Evolutionary conservation across 495 filamentous ascomycete genomes (phyloP).

Genomic region (Podospora australis): DNA sequence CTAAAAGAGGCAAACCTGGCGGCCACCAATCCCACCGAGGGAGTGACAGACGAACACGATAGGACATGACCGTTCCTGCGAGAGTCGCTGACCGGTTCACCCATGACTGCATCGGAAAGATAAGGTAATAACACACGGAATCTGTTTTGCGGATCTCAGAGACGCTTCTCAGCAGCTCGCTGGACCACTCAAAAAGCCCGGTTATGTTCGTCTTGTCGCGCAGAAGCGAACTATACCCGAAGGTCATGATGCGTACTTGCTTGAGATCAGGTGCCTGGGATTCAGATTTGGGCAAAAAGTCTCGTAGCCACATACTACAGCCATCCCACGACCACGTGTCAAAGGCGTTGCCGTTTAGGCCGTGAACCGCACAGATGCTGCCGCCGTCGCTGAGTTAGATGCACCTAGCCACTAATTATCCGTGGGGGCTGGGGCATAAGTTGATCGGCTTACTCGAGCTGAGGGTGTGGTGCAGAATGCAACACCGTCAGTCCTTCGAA

Average conservation of each 20-base stretch:
- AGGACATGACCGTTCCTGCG: neutral
- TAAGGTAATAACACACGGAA: neutral
- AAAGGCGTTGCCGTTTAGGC: neutral
- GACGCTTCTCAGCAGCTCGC: neutral
- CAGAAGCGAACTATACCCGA: neutral
- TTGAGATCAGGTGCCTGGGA: neutral
- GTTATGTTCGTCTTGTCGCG: neutral
- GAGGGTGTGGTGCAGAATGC: neutral
- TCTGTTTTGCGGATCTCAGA: neutral
- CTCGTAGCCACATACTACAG: neutral
- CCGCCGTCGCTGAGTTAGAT: neutral
- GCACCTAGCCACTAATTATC: neutral
- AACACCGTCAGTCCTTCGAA: neutral
- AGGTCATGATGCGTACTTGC: neutral
- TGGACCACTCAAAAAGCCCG: neutral
- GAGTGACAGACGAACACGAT: neutral
- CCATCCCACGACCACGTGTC: neutral
- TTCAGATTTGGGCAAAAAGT: neutral
- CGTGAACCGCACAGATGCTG: neutral
- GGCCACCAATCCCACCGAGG: neutral
- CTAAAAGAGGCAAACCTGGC: too few relatives aligned
- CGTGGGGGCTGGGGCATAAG: too few relatives aligned
- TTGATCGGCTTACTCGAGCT: neutral
- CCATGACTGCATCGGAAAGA: neutral
- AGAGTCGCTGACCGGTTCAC: neutral